Conservation (phyloP, 306 rosid genomes). For the Trichosanthes truncata region DNA sequence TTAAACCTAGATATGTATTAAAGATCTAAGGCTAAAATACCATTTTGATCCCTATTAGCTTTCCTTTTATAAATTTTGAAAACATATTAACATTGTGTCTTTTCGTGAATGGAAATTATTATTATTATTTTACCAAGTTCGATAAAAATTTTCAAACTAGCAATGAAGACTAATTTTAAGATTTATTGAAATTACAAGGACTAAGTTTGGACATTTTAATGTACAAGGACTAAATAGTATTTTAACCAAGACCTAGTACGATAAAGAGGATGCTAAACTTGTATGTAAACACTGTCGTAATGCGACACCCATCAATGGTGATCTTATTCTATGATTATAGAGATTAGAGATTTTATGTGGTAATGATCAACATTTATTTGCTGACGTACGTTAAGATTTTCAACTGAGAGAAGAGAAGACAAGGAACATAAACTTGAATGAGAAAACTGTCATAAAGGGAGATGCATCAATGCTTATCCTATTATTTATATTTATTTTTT, state of each 20-base stretch:
- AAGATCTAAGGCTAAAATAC: neutral
- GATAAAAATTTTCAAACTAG: no score
- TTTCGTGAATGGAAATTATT: no score
- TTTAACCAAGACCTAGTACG: neutral
- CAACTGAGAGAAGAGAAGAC: neutral
- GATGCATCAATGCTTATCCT: neutral
- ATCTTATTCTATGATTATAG: neutral
- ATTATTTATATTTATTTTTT: no score
- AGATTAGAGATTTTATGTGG: neutral
- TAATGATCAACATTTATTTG: neutral
- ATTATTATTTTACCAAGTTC: no score
- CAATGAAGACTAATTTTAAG: no score
- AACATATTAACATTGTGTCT: no score
- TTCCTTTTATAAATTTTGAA: neutral
- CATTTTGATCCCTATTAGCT: neutral
- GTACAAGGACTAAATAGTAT: no score
- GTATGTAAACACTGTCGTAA: neutral
- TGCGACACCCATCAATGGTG: neutral
- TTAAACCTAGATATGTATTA: conserved; percentile 11
- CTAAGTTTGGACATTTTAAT: no score
- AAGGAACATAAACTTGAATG: no score
- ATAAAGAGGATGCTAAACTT: neutral
- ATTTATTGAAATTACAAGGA: no score
- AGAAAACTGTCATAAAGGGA: neutral
- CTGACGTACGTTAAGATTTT: neutral